Evolutionary conservation across 2,329 filamentous ascomycete genomes (phyloP).

Genomic region (Cercospora zeina): DNA sequence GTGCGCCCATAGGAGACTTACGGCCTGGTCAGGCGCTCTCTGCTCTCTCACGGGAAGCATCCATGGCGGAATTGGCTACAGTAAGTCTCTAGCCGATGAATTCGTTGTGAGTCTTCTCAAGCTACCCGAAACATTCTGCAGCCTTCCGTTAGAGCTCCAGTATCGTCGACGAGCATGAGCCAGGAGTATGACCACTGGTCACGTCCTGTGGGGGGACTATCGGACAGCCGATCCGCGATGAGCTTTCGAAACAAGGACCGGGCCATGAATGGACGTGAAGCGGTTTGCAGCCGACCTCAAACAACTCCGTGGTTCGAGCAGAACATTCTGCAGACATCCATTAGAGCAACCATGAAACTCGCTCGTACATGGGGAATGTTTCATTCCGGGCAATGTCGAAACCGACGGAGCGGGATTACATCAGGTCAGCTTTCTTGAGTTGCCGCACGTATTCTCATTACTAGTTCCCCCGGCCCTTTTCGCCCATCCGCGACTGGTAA

Average conservation of each 20-base stretch:
- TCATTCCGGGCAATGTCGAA: too few relatives aligned
- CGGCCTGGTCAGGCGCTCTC: background rate
- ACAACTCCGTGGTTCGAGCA: background rate
- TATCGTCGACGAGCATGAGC: background rate
- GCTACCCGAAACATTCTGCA: conserved; percentile 16
- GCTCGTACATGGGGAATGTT: background rate
- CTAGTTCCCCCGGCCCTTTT: background rate
- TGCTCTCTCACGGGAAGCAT: background rate
- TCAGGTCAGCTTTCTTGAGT: too few relatives aligned
- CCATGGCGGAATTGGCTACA: background rate
- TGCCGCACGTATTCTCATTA: background rate
- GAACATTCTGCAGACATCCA: conserved; percentile 10
- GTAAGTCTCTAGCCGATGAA: background rate
- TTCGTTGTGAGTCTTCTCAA: background rate
- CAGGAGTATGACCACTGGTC: background rate
- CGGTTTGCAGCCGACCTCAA: background rate
- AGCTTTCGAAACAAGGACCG: background rate
- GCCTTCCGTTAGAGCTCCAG: conserved; percentile 13
- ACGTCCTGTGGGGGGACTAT: background rate
- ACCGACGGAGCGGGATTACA: too few relatives aligned
- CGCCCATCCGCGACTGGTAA: background rate
- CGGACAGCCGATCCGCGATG: background rate
- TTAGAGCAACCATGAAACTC: background rate
- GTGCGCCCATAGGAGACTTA: background rate
- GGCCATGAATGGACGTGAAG: background rate